These are phyloP conservation scores for Cladosporium sp. DNA, from an alignment of 2,329 filamentous ascomycete genomes.

Conservation along the genomic window DNA sequence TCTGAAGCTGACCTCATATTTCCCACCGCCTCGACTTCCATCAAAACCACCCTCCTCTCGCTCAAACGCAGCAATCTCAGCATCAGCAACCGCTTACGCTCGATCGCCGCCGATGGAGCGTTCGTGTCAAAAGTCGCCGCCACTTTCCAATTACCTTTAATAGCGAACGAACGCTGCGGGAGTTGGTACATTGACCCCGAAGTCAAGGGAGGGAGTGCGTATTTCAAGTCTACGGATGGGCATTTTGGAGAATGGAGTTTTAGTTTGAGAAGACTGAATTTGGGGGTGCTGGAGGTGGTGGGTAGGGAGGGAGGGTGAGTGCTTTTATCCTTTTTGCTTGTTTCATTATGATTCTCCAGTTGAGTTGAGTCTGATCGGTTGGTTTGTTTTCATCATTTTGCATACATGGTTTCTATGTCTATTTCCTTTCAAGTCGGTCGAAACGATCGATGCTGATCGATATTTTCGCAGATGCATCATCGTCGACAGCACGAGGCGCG, in stretches of 20 bases:
- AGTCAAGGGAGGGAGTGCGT: slow-evolving; percentile 68
- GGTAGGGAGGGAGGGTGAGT: slow-evolving; percentile 62
- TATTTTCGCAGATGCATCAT: slow-evolving; percentile 61
- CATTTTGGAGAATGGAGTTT: slow-evolving; percentile 90
- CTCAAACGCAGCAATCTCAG: slow-evolving; percentile 74
- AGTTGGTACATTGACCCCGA: slow-evolving; percentile 82
- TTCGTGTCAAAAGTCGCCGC: slow-evolving; percentile 65
- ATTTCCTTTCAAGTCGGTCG: background rate
- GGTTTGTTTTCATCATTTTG: background rate
- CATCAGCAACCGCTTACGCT: slow-evolving; percentile 74
- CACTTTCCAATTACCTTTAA: slow-evolving; percentile 60
- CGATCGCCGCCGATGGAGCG: slow-evolving; percentile 69
- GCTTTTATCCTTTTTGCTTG: background rate
- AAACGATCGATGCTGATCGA: background rate
- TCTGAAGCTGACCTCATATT: slow-evolving; percentile 45
- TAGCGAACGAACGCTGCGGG: slow-evolving; percentile 93
- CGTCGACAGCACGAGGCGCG: slow-evolving; percentile 86
- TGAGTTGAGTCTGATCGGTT: too few relatives aligned
- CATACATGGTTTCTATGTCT: slow-evolving; percentile 7
- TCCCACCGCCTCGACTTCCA: slow-evolving; percentile 54
- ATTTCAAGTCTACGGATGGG: slow-evolving; percentile 98
- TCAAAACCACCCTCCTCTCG: slow-evolving; percentile 65
- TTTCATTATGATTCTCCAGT: background rate
- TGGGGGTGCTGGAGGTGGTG: slow-evolving; percentile 71
- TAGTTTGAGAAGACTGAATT: slow-evolving; percentile 76